A percentile compares a stretch with the other conserved stretches of the same genome.
These are phyloP conservation scores for Tetrahymena borealis DNA, from an alignment of 73 alveolate species.

Conservation along the genomic window DNA sequence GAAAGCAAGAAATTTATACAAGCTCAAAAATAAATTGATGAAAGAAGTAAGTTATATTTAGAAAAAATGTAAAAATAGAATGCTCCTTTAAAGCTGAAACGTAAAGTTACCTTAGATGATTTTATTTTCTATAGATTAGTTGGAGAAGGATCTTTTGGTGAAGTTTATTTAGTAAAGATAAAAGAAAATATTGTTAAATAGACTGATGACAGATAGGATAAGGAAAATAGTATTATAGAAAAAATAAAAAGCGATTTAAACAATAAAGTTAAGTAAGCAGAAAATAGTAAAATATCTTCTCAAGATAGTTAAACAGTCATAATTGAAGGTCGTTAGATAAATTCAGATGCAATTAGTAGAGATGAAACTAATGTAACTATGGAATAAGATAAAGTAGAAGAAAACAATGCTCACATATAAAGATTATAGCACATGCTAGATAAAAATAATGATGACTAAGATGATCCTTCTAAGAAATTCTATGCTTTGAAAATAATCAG, in stretches of 20 bases:
- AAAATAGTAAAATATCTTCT: neutral
- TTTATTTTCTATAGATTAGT: conserved; percentile 43
- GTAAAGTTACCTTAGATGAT: neutral
- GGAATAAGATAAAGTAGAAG: neutral
- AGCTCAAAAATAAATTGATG: neutral
- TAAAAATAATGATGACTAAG: neutral
- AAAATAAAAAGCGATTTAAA: neutral
- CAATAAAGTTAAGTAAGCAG: neutral
- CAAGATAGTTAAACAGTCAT: neutral
- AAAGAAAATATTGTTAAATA: conserved; percentile 43
- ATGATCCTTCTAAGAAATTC: conserved; percentile 10
- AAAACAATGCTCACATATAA: neutral
- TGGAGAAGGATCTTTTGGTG: conserved; percentile 57
- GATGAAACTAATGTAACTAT: neutral
- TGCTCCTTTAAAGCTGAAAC: neutral
- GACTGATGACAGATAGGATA: neutral
- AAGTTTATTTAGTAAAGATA: conserved; percentile 73
- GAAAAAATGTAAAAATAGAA: neutral
- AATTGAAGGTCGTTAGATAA: neutral
- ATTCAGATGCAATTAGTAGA: neutral
- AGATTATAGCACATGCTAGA: neutral
- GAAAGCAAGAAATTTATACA: neutral
- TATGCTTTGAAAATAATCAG: conserved; percentile 89
- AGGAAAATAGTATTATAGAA: neutral
- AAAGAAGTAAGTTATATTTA: neutral